A percentile compares a stretch with the other conserved stretches of the same genome.
phyloP scores from a whole-genome alignment of 352 stramenopile genomes.

The Sclerospora graminicola region DNA sequence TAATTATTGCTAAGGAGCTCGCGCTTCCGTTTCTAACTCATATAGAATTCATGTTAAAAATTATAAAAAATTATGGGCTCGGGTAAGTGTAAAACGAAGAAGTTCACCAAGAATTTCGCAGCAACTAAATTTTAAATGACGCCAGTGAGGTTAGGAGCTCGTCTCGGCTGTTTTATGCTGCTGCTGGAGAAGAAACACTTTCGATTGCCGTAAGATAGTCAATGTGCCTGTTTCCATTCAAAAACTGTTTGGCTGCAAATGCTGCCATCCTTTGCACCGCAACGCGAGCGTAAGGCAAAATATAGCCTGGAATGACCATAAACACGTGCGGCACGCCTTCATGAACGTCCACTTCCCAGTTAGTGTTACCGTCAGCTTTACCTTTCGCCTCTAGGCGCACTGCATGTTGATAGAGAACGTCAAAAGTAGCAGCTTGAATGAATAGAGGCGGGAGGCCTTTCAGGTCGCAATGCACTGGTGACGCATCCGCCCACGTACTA shows the following conservation, averaged over 20 bases:
- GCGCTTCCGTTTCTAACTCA: no score
- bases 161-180: not conserved
- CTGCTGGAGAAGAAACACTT: no score
- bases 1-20: no score
- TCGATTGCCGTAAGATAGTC: no score
- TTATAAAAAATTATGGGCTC: no score
- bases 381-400: conserved; percentile 25
- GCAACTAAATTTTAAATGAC: no score
- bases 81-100: no score
- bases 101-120: no score
- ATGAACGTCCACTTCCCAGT: conserved; percentile 39
- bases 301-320: conserved; percentile 20
- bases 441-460: conserved; percentile 30
- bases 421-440: conserved; percentile 28
- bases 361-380: conserved; percentile 19
- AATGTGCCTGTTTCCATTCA: no score
- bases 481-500: conserved; percentile 26
- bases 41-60: no score
- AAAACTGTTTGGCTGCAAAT: conserved; percentile 24
- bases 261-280: conserved; percentile 22
- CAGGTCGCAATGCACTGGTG: conserved; percentile 43
- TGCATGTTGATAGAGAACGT: conserved; percentile 32
- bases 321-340: conserved; percentile 32
- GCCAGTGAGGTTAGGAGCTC: no score
- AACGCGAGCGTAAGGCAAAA: conserved; percentile 28